A percentile compares a stretch with the other conserved stretches of the same genome.
These are phyloP conservation scores for Colletotrichum cordylinicola DNA, from an alignment of 2,329 filamentous ascomycete species.

Conservation along the genomic window DNA sequence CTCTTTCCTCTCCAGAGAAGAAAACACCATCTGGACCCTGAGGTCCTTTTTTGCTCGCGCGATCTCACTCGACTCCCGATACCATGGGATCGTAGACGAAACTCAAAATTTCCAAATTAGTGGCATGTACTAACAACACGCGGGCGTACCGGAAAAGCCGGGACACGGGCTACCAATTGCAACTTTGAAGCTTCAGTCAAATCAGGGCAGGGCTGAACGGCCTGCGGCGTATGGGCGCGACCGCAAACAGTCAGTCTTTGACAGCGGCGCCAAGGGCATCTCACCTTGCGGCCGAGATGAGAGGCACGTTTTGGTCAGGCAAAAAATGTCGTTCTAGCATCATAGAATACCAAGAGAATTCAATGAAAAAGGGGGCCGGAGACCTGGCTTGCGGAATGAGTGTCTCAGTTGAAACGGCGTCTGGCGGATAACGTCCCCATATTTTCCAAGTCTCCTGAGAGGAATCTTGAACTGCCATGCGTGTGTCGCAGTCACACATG, in stretches of 20 bases:
- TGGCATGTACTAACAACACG: not conserved
- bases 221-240: not conserved
- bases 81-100: not conserved
- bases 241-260: constrained; percentile 2
- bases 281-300: constrained; percentile 18
- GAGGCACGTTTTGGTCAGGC: not conserved
- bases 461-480: not conserved
- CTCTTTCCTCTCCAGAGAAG: not conserved
- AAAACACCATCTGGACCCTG: not conserved
- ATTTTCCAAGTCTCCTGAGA: not conserved
- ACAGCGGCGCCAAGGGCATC: not conserved
- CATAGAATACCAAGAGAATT: not conserved
- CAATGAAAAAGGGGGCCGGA: not conserved
- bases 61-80: not conserved
- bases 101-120: not conserved
- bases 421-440: constrained; percentile 5
- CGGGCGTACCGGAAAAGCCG: not conserved
- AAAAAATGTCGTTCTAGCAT: not conserved
- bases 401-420: constrained; percentile 15
- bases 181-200: not conserved
- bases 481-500: not conserved
- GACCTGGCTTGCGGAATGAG: constrained; percentile 12
- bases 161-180: not conserved
- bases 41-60: not conserved
- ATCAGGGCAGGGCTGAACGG: not conserved